These are phyloP conservation scores for Mycena epipterygia DNA, from an alignment of 768 basidiomycete genomes.

Conservation along the genomic window DNA sequence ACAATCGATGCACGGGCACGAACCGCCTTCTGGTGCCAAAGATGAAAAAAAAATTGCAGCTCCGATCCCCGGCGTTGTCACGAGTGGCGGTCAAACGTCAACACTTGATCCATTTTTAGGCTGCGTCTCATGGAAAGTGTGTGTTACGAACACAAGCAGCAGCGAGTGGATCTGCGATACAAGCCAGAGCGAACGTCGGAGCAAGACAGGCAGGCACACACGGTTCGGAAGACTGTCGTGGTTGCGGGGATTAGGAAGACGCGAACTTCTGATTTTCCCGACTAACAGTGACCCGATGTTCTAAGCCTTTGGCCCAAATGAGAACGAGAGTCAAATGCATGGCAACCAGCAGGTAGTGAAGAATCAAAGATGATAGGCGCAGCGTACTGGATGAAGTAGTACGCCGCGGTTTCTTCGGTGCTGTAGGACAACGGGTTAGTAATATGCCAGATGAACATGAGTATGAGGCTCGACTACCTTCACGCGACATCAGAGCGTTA, in stretches of 20 bases:
- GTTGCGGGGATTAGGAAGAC: conserved; percentile 5
- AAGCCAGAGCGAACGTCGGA: too few relatives aligned
- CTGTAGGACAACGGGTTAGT: neutral
- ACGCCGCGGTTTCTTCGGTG: neutral
- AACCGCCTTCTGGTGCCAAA: neutral
- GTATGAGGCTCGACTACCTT: neutral
- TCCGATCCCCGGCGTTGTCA: too few relatives aligned
- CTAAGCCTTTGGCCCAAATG: neutral
- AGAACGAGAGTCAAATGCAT: neutral
- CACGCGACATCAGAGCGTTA: neutral
- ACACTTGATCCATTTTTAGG: too few relatives aligned
- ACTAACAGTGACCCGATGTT: neutral
- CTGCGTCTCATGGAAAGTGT: neutral
- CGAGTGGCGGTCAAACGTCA: too few relatives aligned
- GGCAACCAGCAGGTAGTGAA: neutral
- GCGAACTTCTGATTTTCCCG: neutral
- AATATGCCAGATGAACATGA: neutral
- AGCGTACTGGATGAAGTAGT: neutral
- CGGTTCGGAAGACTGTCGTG: neutral
- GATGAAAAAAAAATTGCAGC: too few relatives aligned
- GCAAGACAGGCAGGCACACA: too few relatives aligned
- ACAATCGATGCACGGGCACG: neutral
- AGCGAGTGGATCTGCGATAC: conserved; percentile 2
- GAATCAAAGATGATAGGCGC: neutral
- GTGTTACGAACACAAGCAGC: conserved; percentile 12